Conservation (phyloP, 805 yeast genomes). For the Saturnispora gosingensis region DNA sequence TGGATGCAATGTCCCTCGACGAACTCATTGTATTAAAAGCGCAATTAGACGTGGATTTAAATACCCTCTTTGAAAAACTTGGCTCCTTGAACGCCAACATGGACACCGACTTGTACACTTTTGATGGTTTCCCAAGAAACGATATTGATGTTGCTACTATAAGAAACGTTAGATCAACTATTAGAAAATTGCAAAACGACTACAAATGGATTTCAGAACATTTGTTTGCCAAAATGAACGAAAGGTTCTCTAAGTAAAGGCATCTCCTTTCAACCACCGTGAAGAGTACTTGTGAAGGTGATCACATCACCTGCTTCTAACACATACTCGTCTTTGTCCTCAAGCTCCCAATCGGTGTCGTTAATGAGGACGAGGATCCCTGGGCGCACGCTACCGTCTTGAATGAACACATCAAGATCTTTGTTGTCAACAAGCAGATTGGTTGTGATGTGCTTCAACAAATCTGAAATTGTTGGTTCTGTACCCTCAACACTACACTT, state of each 20-base stretch:
- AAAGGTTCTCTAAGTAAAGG: background rate
- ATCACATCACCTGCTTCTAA: conserved; percentile 68
- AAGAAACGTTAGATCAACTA: conserved; percentile 50
- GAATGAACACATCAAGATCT: conserved; percentile 67
- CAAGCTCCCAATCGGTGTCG: conserved; percentile 95
- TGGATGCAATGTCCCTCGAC: conserved; percentile 2
- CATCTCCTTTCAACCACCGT: conserved; percentile 62
- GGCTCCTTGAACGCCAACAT: conserved; percentile 33
- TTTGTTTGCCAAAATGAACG: conserved; percentile 37
- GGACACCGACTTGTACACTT: conserved; percentile 52
- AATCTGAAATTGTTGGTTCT: conserved; percentile 35
- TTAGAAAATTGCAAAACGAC: conserved; percentile 67
- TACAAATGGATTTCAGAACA: conserved; percentile 36
- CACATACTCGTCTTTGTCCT: conserved; percentile 78
- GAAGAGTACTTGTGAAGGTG: conserved; percentile 86
- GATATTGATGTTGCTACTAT: conserved; percentile 75
- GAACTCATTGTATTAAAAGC: background rate
- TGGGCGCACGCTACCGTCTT: conserved; percentile 76
- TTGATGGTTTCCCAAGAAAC: conserved; percentile 77
- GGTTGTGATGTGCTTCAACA: conserved; percentile 45
- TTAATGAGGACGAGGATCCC: conserved; percentile 87
- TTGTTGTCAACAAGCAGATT: conserved; percentile 50
- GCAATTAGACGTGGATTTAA: conserved; percentile 34
- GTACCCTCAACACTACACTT: conserved; percentile 27
- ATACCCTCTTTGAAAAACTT: conserved; percentile 35